Evolutionary conservation across 495 filamentous ascomycete genomes (phyloP), one percentile per base, ranked within the genome.

Genomic region (Penicillium paxilli): DNA sequence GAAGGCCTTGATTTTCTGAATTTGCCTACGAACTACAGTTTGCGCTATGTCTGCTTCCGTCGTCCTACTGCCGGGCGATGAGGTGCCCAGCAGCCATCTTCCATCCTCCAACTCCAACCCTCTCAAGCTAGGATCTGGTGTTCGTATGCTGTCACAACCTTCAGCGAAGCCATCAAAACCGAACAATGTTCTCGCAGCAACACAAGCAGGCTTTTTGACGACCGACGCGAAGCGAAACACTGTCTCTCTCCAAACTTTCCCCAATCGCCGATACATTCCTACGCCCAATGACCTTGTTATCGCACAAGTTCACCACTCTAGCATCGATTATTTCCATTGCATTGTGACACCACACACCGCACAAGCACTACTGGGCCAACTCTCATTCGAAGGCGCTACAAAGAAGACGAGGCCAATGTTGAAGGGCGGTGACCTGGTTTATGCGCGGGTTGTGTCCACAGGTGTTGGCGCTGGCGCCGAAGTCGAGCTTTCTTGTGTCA

Each of bases 391-490:
- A 69, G 83, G 84, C 52, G 94, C 91, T 21, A 92, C 86, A 30
- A 95, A 91, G 68, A 98, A 98, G 68, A 95, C 91, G 3, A 83
- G 91, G 8, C 94, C 94, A 3, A 79, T 87, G 51, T 79, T 98
- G 54, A 69, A 74, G 33, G 67, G 81, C 3, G 91, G 92, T 25
- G 82, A 87, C 37, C 67, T 96, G 9, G 90, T 98, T 25, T 97
- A 97, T 70, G 92, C 92, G 11, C 86, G 94, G 28, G 73, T 82
- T 21, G 77, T 94, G 25, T 80, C 83, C 0, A 76, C 86, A 10
- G 74, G 73, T 16, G 81, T 92, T 10, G 87, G 89, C 44, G 84
- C 85, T 37, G 87, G 92, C 63, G 89, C 91, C 72, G 91, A 96
- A 58, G 83, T 90, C 0, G 94, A 98, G 65, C 77, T 98, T 5